Percentiles rank a stretch among this genome's conserved stretches.
Conservation (phyloP, 441 rosid genomes). For the Pelargonium australe region DNA sequence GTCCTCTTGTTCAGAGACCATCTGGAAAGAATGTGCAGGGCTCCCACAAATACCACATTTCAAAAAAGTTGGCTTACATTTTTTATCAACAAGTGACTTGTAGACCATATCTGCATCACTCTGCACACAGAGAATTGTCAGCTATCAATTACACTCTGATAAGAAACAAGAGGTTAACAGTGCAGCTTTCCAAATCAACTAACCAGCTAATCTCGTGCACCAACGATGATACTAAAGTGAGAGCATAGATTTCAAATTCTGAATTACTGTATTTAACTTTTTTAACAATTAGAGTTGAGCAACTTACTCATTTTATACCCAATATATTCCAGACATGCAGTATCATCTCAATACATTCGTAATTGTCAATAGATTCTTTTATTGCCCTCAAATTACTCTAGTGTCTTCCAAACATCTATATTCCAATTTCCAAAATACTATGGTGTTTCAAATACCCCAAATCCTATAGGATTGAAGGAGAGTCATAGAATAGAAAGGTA, state of each 20-base stretch:
- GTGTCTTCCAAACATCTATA: neutral
- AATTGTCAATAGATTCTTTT: neutral
- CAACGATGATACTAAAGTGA: neutral
- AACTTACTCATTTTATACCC: no score
- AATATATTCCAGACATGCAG: neutral
- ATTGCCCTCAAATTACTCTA: neutral
- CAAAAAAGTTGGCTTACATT: constrained; percentile 28
- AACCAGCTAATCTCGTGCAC: neutral
- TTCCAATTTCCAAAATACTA: neutral
- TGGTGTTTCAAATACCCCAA: neutral
- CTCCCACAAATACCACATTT: constrained; percentile 48
- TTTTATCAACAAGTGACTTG: constrained; percentile 40
- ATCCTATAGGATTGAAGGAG: neutral
- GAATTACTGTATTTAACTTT: neutral
- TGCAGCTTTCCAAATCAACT: neutral
- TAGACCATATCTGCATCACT: constrained; percentile 61
- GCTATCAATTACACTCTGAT: neutral
- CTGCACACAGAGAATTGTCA: constrained; percentile 32
- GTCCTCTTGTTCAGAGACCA: constrained; percentile 31
- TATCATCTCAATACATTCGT: neutral
- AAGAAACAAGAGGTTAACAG: neutral
- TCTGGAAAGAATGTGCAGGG: constrained; percentile 44
- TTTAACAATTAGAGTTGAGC: neutral
- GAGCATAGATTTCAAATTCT: neutral
- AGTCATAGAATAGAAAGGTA: neutral